A percentile compares a stretch with the other conserved stretches of the same genome.
These are phyloP conservation scores for Eudorina sp. DNA, from an alignment of 139 green algal genomes.

Conservation along the genomic window DNA sequence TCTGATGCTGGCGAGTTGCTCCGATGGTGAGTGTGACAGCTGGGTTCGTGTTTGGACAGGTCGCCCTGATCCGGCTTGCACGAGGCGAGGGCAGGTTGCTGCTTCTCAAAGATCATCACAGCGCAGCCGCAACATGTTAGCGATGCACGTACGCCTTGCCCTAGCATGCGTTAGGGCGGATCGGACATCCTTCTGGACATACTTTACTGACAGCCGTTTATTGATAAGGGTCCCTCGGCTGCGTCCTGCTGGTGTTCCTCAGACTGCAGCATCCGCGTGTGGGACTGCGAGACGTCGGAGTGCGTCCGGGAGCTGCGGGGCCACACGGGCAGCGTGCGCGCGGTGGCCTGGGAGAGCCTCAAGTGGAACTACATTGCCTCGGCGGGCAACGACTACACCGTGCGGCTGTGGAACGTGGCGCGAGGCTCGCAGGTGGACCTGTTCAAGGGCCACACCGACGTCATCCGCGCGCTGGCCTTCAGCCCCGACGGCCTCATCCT, in stretches of 20 bases:
- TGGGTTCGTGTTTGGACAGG: too few relatives aligned
- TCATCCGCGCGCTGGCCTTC: slow-evolving; percentile 35
- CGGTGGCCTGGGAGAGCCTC: slow-evolving; percentile 36
- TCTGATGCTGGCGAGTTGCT: slow-evolving; percentile 31
- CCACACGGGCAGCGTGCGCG: slow-evolving; percentile 35
- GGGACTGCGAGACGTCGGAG: slow-evolving; percentile 40
- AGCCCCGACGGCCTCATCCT: slow-evolving; percentile 30
- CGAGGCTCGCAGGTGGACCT: slow-evolving; percentile 33
- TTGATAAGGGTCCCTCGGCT: too few relatives aligned
- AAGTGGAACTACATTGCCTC: slow-evolving; percentile 42
- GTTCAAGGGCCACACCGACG: slow-evolving; percentile 43
- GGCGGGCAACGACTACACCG: slow-evolving; percentile 43
- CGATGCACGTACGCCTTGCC: too few relatives aligned
- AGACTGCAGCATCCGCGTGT: slow-evolving; percentile 39
- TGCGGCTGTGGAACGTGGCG: slow-evolving; percentile 39
- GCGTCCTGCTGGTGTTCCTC: too few relatives aligned
- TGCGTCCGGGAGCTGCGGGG: slow-evolving; percentile 37
- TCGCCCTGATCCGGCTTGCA: too few relatives aligned
- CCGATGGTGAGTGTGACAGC: not conserved
- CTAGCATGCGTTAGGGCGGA: too few relatives aligned
- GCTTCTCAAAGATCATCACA: too few relatives aligned
- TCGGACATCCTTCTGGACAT: too few relatives aligned
- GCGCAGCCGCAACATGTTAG: too few relatives aligned
- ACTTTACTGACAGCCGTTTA: too few relatives aligned
- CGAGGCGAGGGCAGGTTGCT: too few relatives aligned